phyloP scores from a whole-genome alignment of 179 eudicot species.

The Sideroxylon spinosum region DNA sequence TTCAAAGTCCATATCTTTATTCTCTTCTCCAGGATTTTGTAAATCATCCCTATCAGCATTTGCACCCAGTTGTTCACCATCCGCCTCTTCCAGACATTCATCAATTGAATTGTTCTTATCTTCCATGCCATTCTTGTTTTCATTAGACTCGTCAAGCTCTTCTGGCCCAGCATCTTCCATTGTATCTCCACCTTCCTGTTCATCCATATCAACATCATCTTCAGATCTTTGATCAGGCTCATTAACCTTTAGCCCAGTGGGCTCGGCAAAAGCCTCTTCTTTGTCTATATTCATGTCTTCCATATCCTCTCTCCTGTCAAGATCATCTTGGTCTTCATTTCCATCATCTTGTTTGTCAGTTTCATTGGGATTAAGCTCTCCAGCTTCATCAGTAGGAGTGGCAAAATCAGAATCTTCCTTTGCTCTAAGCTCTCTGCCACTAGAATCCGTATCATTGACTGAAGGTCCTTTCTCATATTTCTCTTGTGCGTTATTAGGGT shows the following conservation, averaged over 20 bases:
- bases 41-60: constrained; percentile 35
- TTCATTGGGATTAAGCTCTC: constrained; percentile 42
- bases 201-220: constrained; percentile 53
- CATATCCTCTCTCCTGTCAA: constrained; percentile 29
- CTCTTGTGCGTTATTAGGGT: constrained; percentile 47
- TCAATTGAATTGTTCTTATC: constrained; percentile 28
- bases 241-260: constrained; percentile 49
- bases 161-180: constrained; percentile 41
- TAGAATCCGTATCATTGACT: constrained; percentile 50
- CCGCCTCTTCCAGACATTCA: constrained; percentile 42
- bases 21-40: constrained; percentile 34
- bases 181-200: constrained; percentile 34
- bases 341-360: constrained; percentile 39
- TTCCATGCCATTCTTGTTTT: constrained; percentile 36
- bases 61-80: constrained; percentile 41
- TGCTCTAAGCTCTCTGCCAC: constrained; percentile 73
- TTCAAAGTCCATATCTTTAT: constrained; percentile 33
- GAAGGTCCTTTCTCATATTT: constrained; percentile 75
- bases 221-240: constrained; percentile 43
- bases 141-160: constrained; percentile 34
- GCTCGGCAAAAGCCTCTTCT: constrained; percentile 55
- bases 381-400: constrained; percentile 36
- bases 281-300: constrained; percentile 59
- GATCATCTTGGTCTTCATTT: constrained; percentile 39
- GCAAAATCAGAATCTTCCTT: constrained; percentile 65